phyloP scores from a whole-genome alignment of 352 stramenopile species.

The Phytopythium chamaehyphon region DNA sequence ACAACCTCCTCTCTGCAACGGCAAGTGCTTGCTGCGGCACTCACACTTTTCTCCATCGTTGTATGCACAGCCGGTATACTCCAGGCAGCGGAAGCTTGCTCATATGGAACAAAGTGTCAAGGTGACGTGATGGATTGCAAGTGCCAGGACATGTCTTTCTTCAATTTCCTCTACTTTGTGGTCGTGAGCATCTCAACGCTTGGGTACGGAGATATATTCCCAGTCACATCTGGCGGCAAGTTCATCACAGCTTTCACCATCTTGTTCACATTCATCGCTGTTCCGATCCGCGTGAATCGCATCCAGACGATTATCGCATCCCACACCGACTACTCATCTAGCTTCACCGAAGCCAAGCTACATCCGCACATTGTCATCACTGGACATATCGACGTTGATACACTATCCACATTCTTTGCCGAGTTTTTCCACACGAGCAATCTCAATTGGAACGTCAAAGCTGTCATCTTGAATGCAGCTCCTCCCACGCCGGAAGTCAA shows the following conservation, averaged over 20 bases:
- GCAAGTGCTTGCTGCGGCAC: conserved; percentile 50
- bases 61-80: conserved; percentile 64
- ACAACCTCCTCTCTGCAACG: conserved; percentile 68
- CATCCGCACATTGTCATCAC: conserved; percentile 75
- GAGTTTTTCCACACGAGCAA: conserved; percentile 87
- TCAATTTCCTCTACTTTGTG: conserved; percentile 80
- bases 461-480: conserved; percentile 69
- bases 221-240: conserved; percentile 58
- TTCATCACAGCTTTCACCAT: conserved; percentile 81
- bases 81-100: conserved; percentile 63
- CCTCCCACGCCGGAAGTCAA: conserved; percentile 63
- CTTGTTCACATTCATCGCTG: conserved; percentile 77
- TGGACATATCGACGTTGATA: conserved; percentile 62
- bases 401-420: conserved; percentile 62
- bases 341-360: conserved; percentile 65
- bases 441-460: conserved; percentile 77
- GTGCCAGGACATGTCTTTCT: conserved; percentile 61
- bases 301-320: conserved; percentile 77
- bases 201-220: conserved; percentile 78
- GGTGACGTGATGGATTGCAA: conserved; percentile 21
- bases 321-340: conserved; percentile 74
- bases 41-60: conserved; percentile 71
- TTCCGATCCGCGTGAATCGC: conserved; percentile 74
- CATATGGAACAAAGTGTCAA: conserved; percentile 9
- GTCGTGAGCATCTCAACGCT: conserved; percentile 85